phyloP scores from a whole-genome alignment of 1,139 yeast species.

The Saccharomycopsis hybrid region DNA sequence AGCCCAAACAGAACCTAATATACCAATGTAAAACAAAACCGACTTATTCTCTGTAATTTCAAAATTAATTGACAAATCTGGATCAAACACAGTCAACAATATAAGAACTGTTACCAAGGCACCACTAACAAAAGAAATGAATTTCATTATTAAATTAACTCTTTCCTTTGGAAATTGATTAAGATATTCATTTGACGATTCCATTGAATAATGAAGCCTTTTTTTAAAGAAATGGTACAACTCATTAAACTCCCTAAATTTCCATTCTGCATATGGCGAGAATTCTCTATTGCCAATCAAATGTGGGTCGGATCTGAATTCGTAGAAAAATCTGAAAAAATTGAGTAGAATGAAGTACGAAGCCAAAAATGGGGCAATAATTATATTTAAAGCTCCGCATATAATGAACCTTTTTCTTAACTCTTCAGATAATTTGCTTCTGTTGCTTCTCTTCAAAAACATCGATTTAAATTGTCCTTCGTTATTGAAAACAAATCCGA shows the following conservation, averaged over 20 bases:
- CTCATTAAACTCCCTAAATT: conserved; percentile 88
- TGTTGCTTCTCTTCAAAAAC: conserved; percentile 65
- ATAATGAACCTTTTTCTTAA: conserved; percentile 71
- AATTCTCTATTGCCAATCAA: conserved; percentile 81
- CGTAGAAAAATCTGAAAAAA: conserved; percentile 88
- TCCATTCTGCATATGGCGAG: conserved; percentile 95
- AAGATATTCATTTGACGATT: conserved; percentile 75
- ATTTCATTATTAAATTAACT: conserved; percentile 53
- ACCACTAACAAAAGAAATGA: conserved; percentile 75
- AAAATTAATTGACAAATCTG: conserved; percentile 84
- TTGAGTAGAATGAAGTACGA: conserved; percentile 74
- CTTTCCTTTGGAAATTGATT: conserved; percentile 90
- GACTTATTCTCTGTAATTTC: conserved; percentile 80
- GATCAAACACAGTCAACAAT: conserved; percentile 78
- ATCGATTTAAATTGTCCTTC: conserved; percentile 77
- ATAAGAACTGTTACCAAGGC: conserved; percentile 87
- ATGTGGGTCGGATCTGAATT: conserved; percentile 84
- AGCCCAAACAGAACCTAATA: conserved; percentile 81
- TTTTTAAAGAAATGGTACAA: conserved; percentile 79
- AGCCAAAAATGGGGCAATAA: conserved; percentile 81
- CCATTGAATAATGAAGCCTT: conserved; percentile 68
- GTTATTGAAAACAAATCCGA: conserved; percentile 78
- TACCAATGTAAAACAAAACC: conserved; percentile 77
- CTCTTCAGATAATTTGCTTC: conserved; percentile 63
- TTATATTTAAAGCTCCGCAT: conserved; percentile 78